phyloP scores from a whole-genome alignment of 2,329 filamentous ascomycete species.

The Cercospora sp. region DNA sequence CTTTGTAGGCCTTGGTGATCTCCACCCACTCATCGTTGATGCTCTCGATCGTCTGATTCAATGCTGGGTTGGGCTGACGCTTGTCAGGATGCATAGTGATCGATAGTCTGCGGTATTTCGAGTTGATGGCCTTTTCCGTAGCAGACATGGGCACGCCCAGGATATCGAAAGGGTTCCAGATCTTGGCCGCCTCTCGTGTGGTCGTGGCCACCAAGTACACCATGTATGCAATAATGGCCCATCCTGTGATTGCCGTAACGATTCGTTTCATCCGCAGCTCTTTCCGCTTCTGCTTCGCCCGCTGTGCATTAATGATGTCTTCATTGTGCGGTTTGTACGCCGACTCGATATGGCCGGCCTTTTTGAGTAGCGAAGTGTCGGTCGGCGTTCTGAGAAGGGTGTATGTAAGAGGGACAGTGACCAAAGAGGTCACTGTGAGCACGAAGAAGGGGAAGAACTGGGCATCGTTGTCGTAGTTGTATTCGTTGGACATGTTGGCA shows the following conservation, averaged over 20 bases:
- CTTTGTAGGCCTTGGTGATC: constrained; percentile 96
- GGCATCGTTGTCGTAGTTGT: constrained; percentile 96
- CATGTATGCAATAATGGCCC: constrained; percentile 85
- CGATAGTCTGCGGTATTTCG: constrained; percentile 82
- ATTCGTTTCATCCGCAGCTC: constrained; percentile 86
- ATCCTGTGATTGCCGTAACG: constrained; percentile 73
- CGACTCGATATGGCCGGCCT: constrained; percentile 78
- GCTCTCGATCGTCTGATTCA: constrained; percentile 83
- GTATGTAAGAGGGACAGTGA: constrained; percentile 89
- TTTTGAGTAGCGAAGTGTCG: constrained; percentile 70
- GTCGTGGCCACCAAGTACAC: constrained; percentile 84
- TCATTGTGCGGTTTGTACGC: constrained; percentile 80
- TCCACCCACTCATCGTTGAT: constrained; percentile 91
- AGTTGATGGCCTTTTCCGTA: constrained; percentile 88
- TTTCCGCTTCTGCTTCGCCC: constrained; percentile 83
- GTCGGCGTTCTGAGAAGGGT: constrained; percentile 75
- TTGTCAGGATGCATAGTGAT: constrained; percentile 93
- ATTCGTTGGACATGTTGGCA: constrained; percentile 81
- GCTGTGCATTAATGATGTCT: constrained; percentile 78
- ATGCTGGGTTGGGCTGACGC: constrained; percentile 74
- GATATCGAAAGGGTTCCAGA: constrained; percentile 98
- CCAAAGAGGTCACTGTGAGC: constrained; percentile 80
- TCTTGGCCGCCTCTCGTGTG: constrained; percentile 67
- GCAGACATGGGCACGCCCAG: constrained; percentile 80
- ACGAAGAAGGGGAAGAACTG: constrained; percentile 99